Conservation (phyloP, 139 green algal genomes). For the Astrephomene gubernaculifera region DNA sequence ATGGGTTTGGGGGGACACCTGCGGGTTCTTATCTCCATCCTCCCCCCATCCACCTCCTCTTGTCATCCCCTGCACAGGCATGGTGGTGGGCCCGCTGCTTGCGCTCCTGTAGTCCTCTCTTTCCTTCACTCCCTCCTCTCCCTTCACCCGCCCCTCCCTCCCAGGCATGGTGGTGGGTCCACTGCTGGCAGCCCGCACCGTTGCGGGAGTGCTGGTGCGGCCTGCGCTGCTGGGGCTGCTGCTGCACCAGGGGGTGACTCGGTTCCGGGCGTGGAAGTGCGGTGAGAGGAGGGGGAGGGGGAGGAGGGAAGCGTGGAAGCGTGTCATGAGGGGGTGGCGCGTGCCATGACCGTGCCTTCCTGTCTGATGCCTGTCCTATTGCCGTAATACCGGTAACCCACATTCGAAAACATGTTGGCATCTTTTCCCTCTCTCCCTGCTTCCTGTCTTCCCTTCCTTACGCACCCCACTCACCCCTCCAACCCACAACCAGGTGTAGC, state of each 20-base stretch:
- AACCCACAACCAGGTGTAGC: slow-evolving; percentile 10
- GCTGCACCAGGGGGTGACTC: neutral
- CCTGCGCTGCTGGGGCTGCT: neutral
- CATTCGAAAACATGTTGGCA: neutral
- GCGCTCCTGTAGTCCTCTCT: too few species aligned
- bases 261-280: neutral
- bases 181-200: slow-evolving; percentile 8
- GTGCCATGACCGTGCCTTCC: neutral
- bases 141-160: neutral
- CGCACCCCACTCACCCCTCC: neutral
- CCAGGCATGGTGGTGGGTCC: slow-evolving; percentile 42
- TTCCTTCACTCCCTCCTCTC: neutral
- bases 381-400: neutral
- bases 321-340: neutral
- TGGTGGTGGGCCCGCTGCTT: too few species aligned
- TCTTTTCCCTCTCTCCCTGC: neutral
- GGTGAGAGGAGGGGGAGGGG: neutral
- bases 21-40: too few species aligned
- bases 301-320: neutral
- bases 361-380: neutral
- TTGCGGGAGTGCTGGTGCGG: slow-evolving; percentile 16
- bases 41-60: too few species aligned
- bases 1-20: too few species aligned
- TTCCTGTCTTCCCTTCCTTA: neutral
- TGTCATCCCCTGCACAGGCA: too few species aligned